Percentiles rank a stretch among this genome's conserved stretches.
phyloP scores from a whole-genome alignment of 2,329 filamentous ascomycete genomes.

The Camillea tinctor region DNA sequence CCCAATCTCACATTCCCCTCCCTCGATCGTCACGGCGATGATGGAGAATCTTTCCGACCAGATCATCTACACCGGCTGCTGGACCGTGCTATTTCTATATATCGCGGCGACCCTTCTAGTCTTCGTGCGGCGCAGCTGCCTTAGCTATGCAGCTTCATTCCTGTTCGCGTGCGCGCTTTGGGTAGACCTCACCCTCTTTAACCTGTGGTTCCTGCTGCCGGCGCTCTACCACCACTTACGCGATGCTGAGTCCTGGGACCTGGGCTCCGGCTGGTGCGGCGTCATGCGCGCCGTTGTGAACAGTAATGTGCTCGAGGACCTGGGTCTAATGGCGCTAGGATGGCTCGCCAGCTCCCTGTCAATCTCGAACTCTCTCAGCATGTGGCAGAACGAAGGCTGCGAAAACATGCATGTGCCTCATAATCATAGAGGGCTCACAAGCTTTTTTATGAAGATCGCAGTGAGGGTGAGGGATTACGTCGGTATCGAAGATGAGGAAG shows the following conservation, averaged over 20 bases:
- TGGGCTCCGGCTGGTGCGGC: background rate
- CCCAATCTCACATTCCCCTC: background rate
- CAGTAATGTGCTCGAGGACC: conserved; percentile 13
- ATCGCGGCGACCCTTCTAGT: conserved; percentile 16
- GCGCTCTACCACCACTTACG: conserved; percentile 14
- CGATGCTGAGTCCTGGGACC: background rate
- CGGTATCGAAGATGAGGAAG: conserved; percentile 10
- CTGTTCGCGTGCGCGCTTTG: conserved; percentile 23
- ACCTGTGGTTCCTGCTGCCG: conserved; percentile 25
- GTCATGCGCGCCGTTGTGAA: conserved; percentile 7
- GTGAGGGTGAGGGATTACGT: conserved; percentile 13
- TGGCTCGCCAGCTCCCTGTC: conserved; percentile 23
- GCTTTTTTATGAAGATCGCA: conserved; percentile 4
- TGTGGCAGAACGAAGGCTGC: conserved; percentile 19
- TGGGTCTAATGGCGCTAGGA: conserved; percentile 21
- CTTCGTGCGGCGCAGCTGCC: conserved; percentile 16
- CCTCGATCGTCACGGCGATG: background rate
- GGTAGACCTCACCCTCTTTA: conserved; percentile 20
- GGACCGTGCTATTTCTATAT: conserved; percentile 21
- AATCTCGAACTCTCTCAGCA: conserved; percentile 21
- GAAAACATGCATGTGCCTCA: conserved; percentile 4
- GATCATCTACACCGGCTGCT: conserved; percentile 22
- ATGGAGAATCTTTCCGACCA: conserved; percentile 13
- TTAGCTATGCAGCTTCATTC: conserved; percentile 17
- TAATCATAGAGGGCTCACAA: conserved; percentile 1